Percentiles rank a stretch among this genome's conserved stretches.
Conservation (phyloP, 208 protist species). For the Wallacemonas sp. region DNA sequence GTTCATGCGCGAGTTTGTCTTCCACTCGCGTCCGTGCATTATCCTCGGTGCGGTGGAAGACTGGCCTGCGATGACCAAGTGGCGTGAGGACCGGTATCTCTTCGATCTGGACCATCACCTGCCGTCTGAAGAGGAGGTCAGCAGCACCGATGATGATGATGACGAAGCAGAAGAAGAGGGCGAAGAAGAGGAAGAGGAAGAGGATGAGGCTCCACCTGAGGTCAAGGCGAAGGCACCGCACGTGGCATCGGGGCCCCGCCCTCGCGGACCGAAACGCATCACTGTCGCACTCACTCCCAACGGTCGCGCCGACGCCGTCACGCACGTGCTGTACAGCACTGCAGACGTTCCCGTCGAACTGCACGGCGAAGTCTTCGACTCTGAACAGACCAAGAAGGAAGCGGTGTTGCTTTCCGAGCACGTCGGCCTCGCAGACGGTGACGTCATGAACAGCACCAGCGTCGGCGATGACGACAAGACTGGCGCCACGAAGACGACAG, state of each 20-base stretch:
- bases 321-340: conserved; percentile 66
- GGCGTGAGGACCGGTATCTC: conserved; percentile 75
- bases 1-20: conserved; percentile 88
- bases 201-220: background rate
- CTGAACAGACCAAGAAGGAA: background rate
- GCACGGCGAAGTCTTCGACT: conserved; percentile 21
- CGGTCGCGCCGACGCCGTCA: conserved; percentile 88
- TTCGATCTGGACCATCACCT: conserved; percentile 71
- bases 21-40: conserved; percentile 77
- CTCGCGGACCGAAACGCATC: conserved; percentile 41
- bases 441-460: conserved; percentile 4
- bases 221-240: background rate
- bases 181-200: conserved; percentile 8
- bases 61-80: conserved; percentile 74
- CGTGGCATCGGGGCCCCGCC: conserved; percentile 3
- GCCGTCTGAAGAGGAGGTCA: conserved; percentile 30
- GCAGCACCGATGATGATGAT: conserved; percentile 19
- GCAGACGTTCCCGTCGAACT: conserved; percentile 31
- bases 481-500: no score
- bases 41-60: conserved; percentile 71
- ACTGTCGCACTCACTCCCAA: conserved; percentile 92
- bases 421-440: background rate
- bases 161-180: conserved; percentile 27
- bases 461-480: no score
- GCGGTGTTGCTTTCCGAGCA: conserved; percentile 17